phyloP scores from a whole-genome alignment of 768 basidiomycete genomes.

The Exidia glandulosa region DNA sequence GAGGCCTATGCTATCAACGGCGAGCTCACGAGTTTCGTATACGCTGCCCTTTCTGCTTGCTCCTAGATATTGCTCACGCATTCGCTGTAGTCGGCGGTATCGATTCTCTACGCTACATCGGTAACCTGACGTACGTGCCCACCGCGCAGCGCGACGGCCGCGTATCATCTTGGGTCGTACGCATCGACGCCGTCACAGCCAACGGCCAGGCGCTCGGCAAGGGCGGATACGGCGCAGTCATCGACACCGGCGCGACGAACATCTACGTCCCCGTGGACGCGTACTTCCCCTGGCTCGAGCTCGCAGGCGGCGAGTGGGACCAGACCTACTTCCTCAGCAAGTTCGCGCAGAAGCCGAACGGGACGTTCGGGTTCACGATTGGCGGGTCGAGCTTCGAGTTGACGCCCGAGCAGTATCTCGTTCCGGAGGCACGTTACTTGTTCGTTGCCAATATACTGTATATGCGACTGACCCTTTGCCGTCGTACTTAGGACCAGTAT shows the following conservation, averaged over 20 bases:
- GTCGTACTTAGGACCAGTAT: not conserved
- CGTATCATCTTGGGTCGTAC: not conserved
- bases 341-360: not conserved
- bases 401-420: not conserved
- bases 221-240: not conserved
- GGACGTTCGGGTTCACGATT: not conserved
- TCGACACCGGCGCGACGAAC: not conserved
- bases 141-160: not conserved
- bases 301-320: not conserved
- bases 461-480: not conserved
- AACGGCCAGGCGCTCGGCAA: not conserved
- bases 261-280: not conserved
- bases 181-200: not conserved
- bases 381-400: conserved; percentile 3
- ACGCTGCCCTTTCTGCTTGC: no score
- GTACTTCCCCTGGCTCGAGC: not conserved
- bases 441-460: not conserved
- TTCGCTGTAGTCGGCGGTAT: conserved; percentile 4
- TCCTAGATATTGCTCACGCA: no score
- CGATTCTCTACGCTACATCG: conserved; percentile 1
- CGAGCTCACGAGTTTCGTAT: conserved; percentile 4
- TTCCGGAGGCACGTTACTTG: not conserved
- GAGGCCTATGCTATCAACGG: not conserved
- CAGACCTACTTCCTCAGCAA: not conserved
- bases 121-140: conserved; percentile 1